Evolutionary conservation across 2,329 filamentous ascomycete species (phyloP).

Genomic region (Fusarium bulbicola): DNA sequence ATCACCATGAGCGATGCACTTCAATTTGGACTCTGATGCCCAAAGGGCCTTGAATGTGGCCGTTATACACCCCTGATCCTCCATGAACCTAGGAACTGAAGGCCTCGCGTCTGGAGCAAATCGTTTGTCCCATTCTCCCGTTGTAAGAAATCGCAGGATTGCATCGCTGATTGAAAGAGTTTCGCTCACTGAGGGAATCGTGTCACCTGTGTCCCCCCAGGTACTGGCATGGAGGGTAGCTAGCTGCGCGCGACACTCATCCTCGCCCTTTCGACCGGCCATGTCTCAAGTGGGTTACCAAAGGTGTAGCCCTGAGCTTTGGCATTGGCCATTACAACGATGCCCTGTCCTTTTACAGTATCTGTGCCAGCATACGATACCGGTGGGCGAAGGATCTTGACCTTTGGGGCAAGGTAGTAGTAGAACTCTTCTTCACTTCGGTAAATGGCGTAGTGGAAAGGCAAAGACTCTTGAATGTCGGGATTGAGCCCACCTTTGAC

Average conservation of each 20-base stretch:
- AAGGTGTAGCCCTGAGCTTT: constrained; percentile 6
- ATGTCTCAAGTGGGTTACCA: neutral
- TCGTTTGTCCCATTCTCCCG: neutral
- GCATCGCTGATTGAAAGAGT: neutral
- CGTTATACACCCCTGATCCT: neutral
- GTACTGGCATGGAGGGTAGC: constrained; percentile 19
- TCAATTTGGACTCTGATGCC: neutral
- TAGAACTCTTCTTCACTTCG: constrained; percentile 13
- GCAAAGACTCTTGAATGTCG: neutral
- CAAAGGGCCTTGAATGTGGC: constrained; percentile 3
- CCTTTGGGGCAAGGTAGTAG: neutral
- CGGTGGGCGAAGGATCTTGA: neutral
- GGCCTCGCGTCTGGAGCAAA: constrained; percentile 1
- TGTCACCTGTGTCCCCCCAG: neutral
- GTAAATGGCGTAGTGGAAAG: neutral
- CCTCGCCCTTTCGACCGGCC: neutral
- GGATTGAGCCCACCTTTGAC: constrained; percentile 19
- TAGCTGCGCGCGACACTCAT: neutral
- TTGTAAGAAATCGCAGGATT: no score
- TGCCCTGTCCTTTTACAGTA: neutral
- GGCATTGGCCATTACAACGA: constrained; percentile 5
- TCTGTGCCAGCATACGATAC: neutral
- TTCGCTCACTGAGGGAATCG: neutral
- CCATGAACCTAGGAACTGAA: neutral
- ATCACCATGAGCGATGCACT: constrained; percentile 10